Evolutionary conservation across 129 eudicot genomes (phyloP).

Genomic region (Flaveria robusta): DNA sequence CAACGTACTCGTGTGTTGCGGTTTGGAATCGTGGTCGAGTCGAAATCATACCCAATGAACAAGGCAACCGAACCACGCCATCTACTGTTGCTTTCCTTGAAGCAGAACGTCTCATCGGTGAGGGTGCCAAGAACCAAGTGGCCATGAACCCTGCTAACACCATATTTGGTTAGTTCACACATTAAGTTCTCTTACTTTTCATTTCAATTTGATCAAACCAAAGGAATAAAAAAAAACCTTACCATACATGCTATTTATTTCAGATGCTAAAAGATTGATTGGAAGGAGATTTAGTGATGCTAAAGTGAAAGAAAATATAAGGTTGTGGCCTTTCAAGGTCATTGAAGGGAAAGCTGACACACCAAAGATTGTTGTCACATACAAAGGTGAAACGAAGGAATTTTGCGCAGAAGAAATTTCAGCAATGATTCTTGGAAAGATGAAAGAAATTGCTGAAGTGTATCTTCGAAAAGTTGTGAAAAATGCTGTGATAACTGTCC

Average conservation of each 20-base stretch:
- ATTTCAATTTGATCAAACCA: background rate
- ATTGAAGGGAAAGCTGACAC: conserved; percentile 11
- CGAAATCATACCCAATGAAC: conserved; percentile 34
- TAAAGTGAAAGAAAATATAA: conserved; percentile 23
- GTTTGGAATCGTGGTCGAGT: conserved; percentile 20
- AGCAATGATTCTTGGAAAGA: conserved; percentile 32
- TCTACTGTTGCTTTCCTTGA: conserved; percentile 25
- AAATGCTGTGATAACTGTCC: conserved; percentile 27
- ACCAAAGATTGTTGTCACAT: conserved; percentile 33
- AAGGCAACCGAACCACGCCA: conserved; percentile 30
- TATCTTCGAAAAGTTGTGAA: conserved; percentile 31
- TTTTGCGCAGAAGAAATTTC: conserved; percentile 37
- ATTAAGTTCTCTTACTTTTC: background rate
- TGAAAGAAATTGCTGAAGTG: conserved; percentile 32
- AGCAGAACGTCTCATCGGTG: conserved; percentile 24
- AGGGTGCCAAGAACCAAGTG: conserved; percentile 28
- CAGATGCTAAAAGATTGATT: conserved; percentile 37
- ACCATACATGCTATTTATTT: background rate
- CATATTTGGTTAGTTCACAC: conserved; percentile 21
- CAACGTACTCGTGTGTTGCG: conserved; percentile 31
- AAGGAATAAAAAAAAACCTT: background rate
- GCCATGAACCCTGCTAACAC: conserved; percentile 28
- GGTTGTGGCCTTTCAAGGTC: conserved; percentile 33
- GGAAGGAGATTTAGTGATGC: conserved; percentile 33
- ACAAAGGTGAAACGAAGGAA: conserved; percentile 26